Evolutionary conservation across 495 filamentous ascomycete genomes (phyloP).

Genomic region (Penicillium malachiteum): DNA sequence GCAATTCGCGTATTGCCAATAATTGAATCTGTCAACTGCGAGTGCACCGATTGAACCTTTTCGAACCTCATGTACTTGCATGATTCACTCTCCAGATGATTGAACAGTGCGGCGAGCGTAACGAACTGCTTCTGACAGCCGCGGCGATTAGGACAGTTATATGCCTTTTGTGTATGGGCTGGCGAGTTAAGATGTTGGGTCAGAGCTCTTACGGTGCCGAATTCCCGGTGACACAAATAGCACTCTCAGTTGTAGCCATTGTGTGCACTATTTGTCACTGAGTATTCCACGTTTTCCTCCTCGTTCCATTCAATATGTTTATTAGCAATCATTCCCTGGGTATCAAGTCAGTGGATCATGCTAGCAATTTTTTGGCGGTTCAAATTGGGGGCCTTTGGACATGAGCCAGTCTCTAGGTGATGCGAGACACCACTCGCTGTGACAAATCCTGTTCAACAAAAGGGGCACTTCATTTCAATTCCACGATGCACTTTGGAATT

Average conservation of each 20-base stretch:
- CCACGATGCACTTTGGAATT: background rate
- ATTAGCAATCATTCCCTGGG: background rate
- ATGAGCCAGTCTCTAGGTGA: background rate
- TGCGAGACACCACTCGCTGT: background rate
- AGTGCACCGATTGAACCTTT: slow-evolving; percentile 28
- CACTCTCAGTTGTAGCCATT: slow-evolving; percentile 42
- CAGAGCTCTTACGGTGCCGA: slow-evolving; percentile 15
- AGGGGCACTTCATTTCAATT: background rate
- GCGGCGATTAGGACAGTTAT: slow-evolving; percentile 47
- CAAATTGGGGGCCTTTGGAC: background rate
- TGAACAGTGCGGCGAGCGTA: slow-evolving; percentile 26
- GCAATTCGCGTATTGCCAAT: background rate
- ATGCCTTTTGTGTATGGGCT: slow-evolving; percentile 43
- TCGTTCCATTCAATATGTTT: background rate
- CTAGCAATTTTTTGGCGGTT: background rate
- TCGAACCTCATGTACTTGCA: slow-evolving; percentile 48
- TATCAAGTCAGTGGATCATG: background rate
- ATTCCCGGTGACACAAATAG: slow-evolving; percentile 40
- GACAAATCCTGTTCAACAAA: background rate
- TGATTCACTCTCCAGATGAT: slow-evolving; percentile 54
- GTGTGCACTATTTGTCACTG: slow-evolving; percentile 23
- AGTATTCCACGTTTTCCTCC: slow-evolving; percentile 5
- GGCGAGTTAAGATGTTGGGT: slow-evolving; percentile 33
- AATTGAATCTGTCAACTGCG: background rate
- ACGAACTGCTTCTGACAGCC: background rate